Evolutionary conservation across 2,329 filamentous ascomycete species (phyloP), one percentile per base, ranked within the genome.

Genomic region (Pestalotiopsis sp.): DNA sequence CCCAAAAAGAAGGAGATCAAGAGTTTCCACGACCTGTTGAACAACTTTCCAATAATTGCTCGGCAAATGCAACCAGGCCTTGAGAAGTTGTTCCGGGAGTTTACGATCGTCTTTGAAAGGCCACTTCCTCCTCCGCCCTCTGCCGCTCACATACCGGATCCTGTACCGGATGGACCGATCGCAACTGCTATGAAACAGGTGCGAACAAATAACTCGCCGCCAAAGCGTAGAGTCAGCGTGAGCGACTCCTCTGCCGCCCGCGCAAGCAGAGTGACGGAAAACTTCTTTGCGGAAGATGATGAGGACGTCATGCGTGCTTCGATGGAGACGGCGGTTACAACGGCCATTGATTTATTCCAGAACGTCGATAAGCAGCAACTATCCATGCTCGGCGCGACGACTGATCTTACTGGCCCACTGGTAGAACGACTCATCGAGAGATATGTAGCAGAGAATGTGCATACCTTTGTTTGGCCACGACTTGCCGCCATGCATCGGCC

Each of bases 401-500:
- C 97, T 2, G 94, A 98, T 77, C 83, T 99, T 65, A 98, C 96
- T 0, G 95, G 96, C 0, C 93, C 95, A 1, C 83, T 97, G 9
- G 95, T 99, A 1, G 97, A 99, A 81, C 91, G 93, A 70, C 86
- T 99, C 75, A 98, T 99, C 72, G 96, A 99, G 80, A 91, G 94
- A 62, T 98, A 99, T 80, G 90, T 99, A 57, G 90, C 93, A 0
- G 96, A 98, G 77, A 95, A 97, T 78, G 90, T 98, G 6, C 95
- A 99, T 74, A 92, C 95, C 75, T 87, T 97, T 36, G 83, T 99
- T 11, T 99, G 97, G 76, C 93, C 95, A 0, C 89, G 92, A 60
- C 83, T 99, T 25, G 93, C 91, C 77, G 87, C 90, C 2, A 89
- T 97, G 73, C 93, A 94, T 72, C 88, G 92, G 64, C 85, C 90